These are phyloP conservation scores for Chaetoceros muelleri DNA, from an alignment of 108 stramenopile genomes.

Conservation along the genomic window DNA sequence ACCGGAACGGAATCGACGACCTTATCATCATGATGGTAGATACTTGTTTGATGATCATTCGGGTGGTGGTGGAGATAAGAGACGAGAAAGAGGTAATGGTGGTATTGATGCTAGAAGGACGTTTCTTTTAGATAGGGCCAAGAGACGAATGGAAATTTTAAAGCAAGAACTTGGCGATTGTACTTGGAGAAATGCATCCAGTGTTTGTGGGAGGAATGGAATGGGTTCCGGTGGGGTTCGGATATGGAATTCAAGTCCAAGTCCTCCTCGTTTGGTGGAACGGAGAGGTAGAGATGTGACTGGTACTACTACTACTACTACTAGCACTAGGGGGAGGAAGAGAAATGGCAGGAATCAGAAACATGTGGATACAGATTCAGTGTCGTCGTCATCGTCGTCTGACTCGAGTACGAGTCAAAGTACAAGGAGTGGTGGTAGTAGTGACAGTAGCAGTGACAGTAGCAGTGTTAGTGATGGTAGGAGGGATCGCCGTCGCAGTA, in stretches of 20 bases:
- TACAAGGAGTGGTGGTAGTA: slow-evolving; percentile 2
- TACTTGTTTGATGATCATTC: slow-evolving; percentile 14
- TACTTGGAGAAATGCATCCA: slow-evolving; percentile 3
- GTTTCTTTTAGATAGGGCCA: slow-evolving; percentile 4
- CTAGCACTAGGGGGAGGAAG: not conserved
- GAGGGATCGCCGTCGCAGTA: slow-evolving; percentile 8
- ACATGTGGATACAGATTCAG: slow-evolving; percentile 14
- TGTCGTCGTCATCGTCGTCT: slow-evolving; percentile 19
- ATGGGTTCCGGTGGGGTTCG: not conserved
- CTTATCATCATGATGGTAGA: slow-evolving; percentile 16
- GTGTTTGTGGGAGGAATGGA: slow-evolving; percentile 3
- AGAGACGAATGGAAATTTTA: not conserved
- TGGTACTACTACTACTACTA: slow-evolving; percentile 1
- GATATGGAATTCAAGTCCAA: slow-evolving; percentile 10
- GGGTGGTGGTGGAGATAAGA: slow-evolving; percentile 1
- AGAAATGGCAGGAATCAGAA: slow-evolving; percentile 5
- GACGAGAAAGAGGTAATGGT: slow-evolving; percentile 1
- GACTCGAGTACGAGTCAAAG: slow-evolving; percentile 16
- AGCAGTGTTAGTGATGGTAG: slow-evolving; percentile 9
- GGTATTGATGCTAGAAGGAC: slow-evolving; percentile 15
- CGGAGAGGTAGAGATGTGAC: not conserved
- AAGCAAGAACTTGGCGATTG: not conserved
- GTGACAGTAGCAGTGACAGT: slow-evolving; percentile 6
- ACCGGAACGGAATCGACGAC: slow-evolving; percentile 5
- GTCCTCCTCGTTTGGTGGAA: slow-evolving; percentile 6